Conservation (phyloP, 148 eudicot genomes). For the Heliamphora exappendiculata region DNA sequence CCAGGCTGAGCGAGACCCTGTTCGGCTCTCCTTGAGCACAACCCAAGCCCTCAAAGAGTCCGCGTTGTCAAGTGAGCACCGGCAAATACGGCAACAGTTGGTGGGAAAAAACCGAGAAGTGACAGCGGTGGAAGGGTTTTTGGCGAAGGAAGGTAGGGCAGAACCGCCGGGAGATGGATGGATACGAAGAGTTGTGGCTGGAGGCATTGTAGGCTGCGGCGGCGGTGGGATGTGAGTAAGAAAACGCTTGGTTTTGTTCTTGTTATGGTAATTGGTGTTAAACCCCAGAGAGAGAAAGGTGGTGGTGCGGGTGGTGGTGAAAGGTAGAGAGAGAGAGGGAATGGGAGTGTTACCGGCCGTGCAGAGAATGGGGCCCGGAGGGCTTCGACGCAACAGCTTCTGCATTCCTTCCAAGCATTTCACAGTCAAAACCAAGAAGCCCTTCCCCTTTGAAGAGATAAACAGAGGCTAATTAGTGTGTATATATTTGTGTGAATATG, state of each 20-base stretch:
- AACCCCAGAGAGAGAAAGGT: constrained; percentile 15
- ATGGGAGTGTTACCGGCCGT: constrained; percentile 10
- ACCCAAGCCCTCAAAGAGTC: constrained; percentile 40
- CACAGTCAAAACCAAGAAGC: not conserved
- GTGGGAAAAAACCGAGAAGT: not conserved
- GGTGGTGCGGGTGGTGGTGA: constrained; percentile 10
- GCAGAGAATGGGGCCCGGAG: constrained; percentile 22
- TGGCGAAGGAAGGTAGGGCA: constrained; percentile 2
- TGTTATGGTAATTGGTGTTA: not conserved
- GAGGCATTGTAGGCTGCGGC: constrained; percentile 1
- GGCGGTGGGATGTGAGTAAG: not conserved
- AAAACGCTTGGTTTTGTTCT: not conserved
- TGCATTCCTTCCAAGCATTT: constrained; percentile 55
- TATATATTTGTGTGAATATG: not conserved
- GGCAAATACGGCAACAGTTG: constrained; percentile 28
- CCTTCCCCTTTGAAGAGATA: not conserved
- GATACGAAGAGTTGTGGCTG: constrained; percentile 12
- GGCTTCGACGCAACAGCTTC: constrained; percentile 53
- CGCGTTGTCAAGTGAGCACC: constrained; percentile 21
- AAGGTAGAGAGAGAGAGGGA: constrained; percentile 15
- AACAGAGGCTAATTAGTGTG: not conserved
- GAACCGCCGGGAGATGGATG: constrained; percentile 17
- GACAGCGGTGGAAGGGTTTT: not conserved
- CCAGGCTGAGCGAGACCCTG: constrained; percentile 44
- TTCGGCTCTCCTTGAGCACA: constrained; percentile 29